phyloP scores from a whole-genome alignment of 2,329 filamentous ascomycete species.

The Ophiostoma triangulosporum region DNA sequence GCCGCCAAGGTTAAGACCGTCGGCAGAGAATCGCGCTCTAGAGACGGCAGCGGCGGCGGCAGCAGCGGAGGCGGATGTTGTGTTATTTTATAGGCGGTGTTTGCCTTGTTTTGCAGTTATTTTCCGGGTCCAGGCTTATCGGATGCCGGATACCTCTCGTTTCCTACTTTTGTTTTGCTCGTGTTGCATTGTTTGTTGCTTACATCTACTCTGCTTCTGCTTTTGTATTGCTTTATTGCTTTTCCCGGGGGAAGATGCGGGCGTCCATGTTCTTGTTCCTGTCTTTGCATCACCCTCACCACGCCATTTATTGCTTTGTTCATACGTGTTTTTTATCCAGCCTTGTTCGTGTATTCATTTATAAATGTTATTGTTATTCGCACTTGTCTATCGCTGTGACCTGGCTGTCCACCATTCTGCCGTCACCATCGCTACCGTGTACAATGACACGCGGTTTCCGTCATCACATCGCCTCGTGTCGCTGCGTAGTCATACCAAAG shows the following conservation, averaged over 20 bases:
- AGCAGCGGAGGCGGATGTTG: too few species aligned
- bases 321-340: too few species aligned
- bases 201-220: background rate
- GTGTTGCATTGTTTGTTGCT: background rate
- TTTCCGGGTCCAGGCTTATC: background rate
- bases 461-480: too few species aligned
- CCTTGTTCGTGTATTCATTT: too few species aligned
- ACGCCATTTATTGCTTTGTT: too few species aligned
- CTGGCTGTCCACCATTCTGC: too few species aligned
- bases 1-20: slow-evolving; percentile 49
- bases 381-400: too few species aligned
- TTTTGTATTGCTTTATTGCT: background rate
- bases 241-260: background rate
- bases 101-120: background rate
- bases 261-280: background rate
- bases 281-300: background rate
- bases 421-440: too few species aligned
- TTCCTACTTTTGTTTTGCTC: background rate
- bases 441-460: too few species aligned
- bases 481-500: too few species aligned
- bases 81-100: slow-evolving; percentile 32
- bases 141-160: background rate
- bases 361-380: too few species aligned
- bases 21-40: slow-evolving; percentile 25
- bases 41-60: slow-evolving; percentile 27